Conservation (phyloP, 176 grass and related monocot genomes). For the Areca catechu region DNA sequence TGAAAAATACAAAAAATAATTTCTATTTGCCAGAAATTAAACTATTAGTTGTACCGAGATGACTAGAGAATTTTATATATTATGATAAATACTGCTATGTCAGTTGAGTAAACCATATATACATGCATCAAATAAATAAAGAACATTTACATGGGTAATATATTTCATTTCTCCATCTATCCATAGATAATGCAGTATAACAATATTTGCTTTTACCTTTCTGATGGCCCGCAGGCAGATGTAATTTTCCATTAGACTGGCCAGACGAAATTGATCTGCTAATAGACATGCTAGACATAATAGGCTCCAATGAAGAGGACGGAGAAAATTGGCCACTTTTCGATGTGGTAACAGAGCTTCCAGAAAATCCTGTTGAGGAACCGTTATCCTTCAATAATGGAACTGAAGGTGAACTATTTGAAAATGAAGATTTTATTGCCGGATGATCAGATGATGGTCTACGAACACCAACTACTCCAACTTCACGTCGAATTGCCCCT, state of each 20-base stretch:
- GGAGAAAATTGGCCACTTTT: conserved; percentile 4
- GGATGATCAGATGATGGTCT: conserved; percentile 24
- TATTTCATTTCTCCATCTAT: conserved; percentile 36
- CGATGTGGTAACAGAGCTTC: conserved; percentile 7
- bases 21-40: too few relatives aligned
- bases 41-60: too few relatives aligned
- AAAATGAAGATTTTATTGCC: conserved; percentile 28
- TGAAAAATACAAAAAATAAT: too few relatives aligned
- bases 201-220: conserved; percentile 25
- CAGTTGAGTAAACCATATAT: too few relatives aligned
- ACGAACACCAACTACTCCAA: conserved; percentile 53
- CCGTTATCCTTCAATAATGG: conserved; percentile 20
- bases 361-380: conserved; percentile 19
- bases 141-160: background rate
- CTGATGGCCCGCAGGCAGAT: conserved; percentile 19
- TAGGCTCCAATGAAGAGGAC: conserved; percentile 6
- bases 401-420: conserved; percentile 23
- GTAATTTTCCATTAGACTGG: conserved; percentile 27
- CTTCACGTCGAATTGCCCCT: conserved; percentile 66
- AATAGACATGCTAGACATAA: conserved; percentile 2
- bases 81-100: too few relatives aligned
- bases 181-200: conserved; percentile 4
- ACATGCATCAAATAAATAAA: background rate
- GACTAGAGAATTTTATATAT: too few relatives aligned
- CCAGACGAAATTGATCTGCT: conserved; percentile 14